Evolutionary conservation across 371 early-diverging fungal genomes (phyloP), one percentile per base, ranked within the genome.

Genomic region (Zopfochytrium polystomum): DNA sequence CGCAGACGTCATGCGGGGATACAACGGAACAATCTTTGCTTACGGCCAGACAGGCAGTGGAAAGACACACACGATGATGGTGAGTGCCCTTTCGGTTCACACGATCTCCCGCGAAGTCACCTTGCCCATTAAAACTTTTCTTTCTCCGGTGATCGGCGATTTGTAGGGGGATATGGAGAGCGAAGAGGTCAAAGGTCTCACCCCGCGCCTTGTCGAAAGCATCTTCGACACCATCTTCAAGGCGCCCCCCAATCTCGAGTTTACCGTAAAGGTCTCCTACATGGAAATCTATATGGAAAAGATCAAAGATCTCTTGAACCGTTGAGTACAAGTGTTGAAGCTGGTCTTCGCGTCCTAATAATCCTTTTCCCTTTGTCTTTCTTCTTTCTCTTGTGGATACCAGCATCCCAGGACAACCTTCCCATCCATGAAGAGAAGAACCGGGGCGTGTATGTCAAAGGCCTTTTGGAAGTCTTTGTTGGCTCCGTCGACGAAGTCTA

Each of bases 261-360:
- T 93, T 72, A 91, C 91, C 22, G 94, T 96, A 60, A 90, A 89
- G 70, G 88, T 91, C 27, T 92, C 92, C n/a, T 96, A 87, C 76
- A 91, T 98, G 90, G 99, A 99, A 82, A 96, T 99, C 65, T 99
- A 99, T 82, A 99, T 99, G 93, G 99, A 99, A 68, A 90, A 88
- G 73, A 91, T 99, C 61, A 85, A 92, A 52, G 99, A 98, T 85
- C 79, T 99, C 71, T 82, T 99, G 57, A 88, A 90, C 72, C 93
- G 91, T 83, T n/a, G n/a, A n/a, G n/a, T n/a, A n/a, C n/a, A n/a
- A n/a, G n/a, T n/a, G n/a, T n/a, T n/a, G n/a, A 80, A 50, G 67
- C 44, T 32, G 11, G 29, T 35, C 5, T 29, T 54, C 22, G 25
- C 23, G 25, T 58, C 63, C 71, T 2, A n/a, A n/a, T n/a, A n/a